Conservation (phyloP, 441 rosid genomes). For the Arabidopsis hybrid region DNA sequence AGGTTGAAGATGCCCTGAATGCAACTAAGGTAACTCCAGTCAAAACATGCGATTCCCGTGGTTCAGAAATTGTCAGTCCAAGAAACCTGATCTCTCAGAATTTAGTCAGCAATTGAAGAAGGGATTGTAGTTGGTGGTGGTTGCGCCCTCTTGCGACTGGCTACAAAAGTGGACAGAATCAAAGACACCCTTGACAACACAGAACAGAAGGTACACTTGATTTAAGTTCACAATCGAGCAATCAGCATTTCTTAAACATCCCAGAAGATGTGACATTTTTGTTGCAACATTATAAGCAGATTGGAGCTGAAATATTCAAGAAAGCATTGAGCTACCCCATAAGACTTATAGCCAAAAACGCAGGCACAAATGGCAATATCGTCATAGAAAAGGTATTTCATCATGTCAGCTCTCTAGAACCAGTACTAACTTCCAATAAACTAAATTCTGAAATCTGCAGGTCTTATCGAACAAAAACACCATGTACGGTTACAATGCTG, state of each 20-base stretch:
- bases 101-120: constrained; percentile 92
- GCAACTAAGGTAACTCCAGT: constrained; percentile 80
- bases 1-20: constrained; percentile 91
- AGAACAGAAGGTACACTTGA: constrained; percentile 69
- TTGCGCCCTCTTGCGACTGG: constrained; percentile 78
- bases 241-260: constrained; percentile 8
- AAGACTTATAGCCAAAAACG: constrained; percentile 80
- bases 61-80: constrained; percentile 24
- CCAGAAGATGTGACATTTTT: background rate
- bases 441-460: constrained; percentile 45
- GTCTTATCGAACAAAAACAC: constrained; percentile 55
- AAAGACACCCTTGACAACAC: constrained; percentile 70
- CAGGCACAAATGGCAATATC: constrained; percentile 75
- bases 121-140: constrained; percentile 93
- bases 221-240: background rate
- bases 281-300: constrained; percentile 48
- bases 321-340: constrained; percentile 78
- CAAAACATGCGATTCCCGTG: constrained; percentile 17
- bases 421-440: constrained; percentile 3
- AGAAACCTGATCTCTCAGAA: constrained; percentile 37
- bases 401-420: constrained; percentile 1
- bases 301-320: constrained; percentile 91
- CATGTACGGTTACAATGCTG: constrained; percentile 85
- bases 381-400: constrained; percentile 70
- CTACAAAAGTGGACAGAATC: constrained; percentile 66